Conservation (phyloP, 2,329 filamentous ascomycete species). For the Chaetomium strumarium region DNA sequence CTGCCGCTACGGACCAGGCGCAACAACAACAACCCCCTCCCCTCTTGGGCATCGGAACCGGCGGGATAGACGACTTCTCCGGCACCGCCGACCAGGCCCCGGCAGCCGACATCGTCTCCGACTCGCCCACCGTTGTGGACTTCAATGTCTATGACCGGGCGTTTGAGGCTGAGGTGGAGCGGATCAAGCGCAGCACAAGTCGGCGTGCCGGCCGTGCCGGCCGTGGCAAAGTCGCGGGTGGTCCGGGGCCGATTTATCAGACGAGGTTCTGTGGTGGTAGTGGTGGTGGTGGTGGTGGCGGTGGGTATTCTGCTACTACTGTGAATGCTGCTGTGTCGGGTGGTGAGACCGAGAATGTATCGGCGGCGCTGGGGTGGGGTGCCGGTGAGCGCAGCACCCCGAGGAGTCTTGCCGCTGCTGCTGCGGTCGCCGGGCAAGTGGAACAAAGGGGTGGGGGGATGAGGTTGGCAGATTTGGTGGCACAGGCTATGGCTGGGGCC, state of each 20-base stretch:
- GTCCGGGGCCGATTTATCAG: slow-evolving; percentile 3
- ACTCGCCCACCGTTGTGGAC: slow-evolving; percentile 78
- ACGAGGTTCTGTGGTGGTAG: slow-evolving; percentile 10
- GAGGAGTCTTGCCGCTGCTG: slow-evolving; percentile 1
- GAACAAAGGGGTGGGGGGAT: not conserved
- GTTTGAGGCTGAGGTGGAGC: slow-evolving; percentile 74
- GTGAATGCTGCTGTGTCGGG: not conserved
- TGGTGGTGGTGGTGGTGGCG: not conserved
- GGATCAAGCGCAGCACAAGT: slow-evolving; percentile 45
- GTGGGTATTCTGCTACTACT: not conserved
- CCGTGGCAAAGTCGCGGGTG: slow-evolving; percentile 21
- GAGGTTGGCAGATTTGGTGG: slow-evolving; percentile 21
- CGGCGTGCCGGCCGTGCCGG: slow-evolving; percentile 28
- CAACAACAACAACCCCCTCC: slow-evolving; percentile 52
- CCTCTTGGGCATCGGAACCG: slow-evolving; percentile 66
- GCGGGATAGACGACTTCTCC: slow-evolving; percentile 44
- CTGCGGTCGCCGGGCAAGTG: not conserved
- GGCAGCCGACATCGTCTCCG: slow-evolving; percentile 56
- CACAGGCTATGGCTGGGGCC: slow-evolving; percentile 13
- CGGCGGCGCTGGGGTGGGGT: not conserved
- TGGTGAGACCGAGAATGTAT: not conserved
- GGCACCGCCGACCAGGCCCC: slow-evolving; percentile 35
- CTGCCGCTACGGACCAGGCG: not conserved
- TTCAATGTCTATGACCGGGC: slow-evolving; percentile 86
- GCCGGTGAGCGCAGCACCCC: not conserved